These are phyloP conservation scores for Hydrangea macrophylla DNA, from an alignment of 148 eudicot genomes.

Conservation along the genomic window DNA sequence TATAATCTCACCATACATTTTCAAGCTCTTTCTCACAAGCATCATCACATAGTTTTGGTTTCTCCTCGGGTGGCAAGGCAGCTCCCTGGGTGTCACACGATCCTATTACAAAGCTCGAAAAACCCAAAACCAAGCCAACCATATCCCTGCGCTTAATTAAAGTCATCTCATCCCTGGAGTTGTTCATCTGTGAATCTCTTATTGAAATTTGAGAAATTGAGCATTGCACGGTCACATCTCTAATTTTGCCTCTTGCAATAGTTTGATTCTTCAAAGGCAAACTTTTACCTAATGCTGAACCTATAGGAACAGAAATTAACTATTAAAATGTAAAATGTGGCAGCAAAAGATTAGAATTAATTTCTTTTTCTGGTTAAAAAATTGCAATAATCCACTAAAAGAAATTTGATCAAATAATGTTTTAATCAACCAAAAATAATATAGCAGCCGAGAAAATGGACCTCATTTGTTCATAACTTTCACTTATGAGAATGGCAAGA, in stretches of 20 bases:
- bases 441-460: too few relatives aligned
- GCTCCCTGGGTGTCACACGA: constrained; percentile 43
- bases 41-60: constrained; percentile 66
- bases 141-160: too few relatives aligned
- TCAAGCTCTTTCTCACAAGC: constrained; percentile 81
- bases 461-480: too few relatives aligned
- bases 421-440: too few relatives aligned
- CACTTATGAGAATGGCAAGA: too few relatives aligned
- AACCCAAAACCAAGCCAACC: too few relatives aligned
- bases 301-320: too few relatives aligned
- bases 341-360: too few relatives aligned
- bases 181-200: constrained; percentile 13
- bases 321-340: too few relatives aligned
- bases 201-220: constrained; percentile 21
- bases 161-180: constrained; percentile 14
- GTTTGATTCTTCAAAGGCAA: constrained; percentile 11
- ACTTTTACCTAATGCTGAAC: constrained; percentile 29
- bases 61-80: constrained; percentile 69
- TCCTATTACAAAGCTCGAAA: constrained; percentile 26
- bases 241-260: constrained; percentile 12
- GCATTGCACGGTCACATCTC: constrained; percentile 20
- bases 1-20: constrained; percentile 88
- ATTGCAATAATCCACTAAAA: too few relatives aligned
- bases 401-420: too few relatives aligned
- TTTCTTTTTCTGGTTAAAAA: too few relatives aligned